Conservation (phyloP, 768 basidiomycete genomes). For the Xerocomellus intermedius region DNA sequence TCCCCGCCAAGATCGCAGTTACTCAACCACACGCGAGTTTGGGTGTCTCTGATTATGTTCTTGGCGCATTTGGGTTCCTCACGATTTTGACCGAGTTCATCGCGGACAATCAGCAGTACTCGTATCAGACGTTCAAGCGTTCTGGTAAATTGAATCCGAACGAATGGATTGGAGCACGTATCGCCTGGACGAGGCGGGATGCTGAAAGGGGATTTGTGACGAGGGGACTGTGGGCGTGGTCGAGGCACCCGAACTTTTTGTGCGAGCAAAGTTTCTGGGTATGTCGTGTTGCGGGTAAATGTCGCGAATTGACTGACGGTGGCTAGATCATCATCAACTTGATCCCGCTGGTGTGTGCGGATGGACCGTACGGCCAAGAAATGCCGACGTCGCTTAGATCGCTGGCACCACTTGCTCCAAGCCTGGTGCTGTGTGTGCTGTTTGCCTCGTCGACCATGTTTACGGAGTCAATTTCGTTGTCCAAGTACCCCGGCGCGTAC, state of each 20-base stretch:
- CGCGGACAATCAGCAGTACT: constrained; percentile 90
- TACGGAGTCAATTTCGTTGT: constrained; percentile 74
- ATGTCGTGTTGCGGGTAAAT: constrained; percentile 18
- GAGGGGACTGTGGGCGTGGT: constrained; percentile 81
- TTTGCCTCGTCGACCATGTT: constrained; percentile 77
- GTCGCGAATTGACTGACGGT: not conserved
- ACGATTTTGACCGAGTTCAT: constrained; percentile 71
- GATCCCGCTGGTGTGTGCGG: constrained; percentile 56
- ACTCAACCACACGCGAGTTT: constrained; percentile 54
- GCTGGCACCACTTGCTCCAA: constrained; percentile 48
- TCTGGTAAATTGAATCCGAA: constrained; percentile 32
- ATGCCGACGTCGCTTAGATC: constrained; percentile 26
- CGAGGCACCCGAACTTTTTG: constrained; percentile 88
- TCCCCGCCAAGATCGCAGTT: constrained; percentile 58
- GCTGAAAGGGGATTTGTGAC: constrained; percentile 81
- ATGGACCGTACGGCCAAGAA: constrained; percentile 23
- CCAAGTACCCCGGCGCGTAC: constrained; percentile 75
- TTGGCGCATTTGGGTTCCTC: constrained; percentile 57
- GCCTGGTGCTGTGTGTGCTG: constrained; percentile 60
- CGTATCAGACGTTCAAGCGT: constrained; percentile 78
- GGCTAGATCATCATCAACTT: constrained; percentile 64
- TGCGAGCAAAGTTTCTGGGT: constrained; percentile 92
- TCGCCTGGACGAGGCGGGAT: constrained; percentile 67
- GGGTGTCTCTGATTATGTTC: constrained; percentile 55
- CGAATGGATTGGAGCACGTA: constrained; percentile 65